Evolutionary conservation across 345 rosid genomes (phyloP).

Genomic region (Abelmoschus esculentus): DNA sequence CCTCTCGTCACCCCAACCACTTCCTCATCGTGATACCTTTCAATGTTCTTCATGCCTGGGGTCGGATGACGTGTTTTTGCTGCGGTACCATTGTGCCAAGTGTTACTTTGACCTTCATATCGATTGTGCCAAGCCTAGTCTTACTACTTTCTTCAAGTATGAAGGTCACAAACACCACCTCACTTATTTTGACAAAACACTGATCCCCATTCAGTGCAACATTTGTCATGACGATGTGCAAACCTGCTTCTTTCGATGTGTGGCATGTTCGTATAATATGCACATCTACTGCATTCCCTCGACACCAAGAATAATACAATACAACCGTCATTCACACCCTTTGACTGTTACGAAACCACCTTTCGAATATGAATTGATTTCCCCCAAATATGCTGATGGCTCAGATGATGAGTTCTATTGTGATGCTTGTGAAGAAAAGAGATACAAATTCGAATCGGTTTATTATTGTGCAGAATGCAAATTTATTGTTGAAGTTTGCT

Average conservation of each 20-base stretch:
- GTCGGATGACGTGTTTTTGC: neutral
- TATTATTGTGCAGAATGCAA: neutral
- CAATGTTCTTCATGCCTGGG: neutral
- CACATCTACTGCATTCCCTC: conserved; percentile 6
- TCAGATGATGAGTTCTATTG: conserved; percentile 3
- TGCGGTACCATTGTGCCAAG: neutral
- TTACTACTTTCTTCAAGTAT: neutral
- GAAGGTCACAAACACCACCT: neutral
- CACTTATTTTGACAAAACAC: neutral
- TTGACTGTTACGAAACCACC: neutral
- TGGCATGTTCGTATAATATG: neutral
- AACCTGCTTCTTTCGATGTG: neutral
- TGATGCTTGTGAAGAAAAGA: neutral
- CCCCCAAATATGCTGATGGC: neutral
- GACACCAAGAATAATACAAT: neutral
- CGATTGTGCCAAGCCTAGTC: neutral
- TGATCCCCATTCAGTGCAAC: neutral
- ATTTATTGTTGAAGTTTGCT: neutral
- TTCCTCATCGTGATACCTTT: neutral
- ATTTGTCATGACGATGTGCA: neutral
- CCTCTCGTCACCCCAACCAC: neutral
- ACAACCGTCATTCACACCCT: neutral
- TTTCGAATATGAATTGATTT: neutral
- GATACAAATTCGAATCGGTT: neutral
- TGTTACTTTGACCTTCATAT: neutral